Evolutionary conservation across 2,329 filamentous ascomycete genomes (phyloP), one percentile per base, ranked within the genome.

Genomic region (Dactylellina parvicollis): DNA sequence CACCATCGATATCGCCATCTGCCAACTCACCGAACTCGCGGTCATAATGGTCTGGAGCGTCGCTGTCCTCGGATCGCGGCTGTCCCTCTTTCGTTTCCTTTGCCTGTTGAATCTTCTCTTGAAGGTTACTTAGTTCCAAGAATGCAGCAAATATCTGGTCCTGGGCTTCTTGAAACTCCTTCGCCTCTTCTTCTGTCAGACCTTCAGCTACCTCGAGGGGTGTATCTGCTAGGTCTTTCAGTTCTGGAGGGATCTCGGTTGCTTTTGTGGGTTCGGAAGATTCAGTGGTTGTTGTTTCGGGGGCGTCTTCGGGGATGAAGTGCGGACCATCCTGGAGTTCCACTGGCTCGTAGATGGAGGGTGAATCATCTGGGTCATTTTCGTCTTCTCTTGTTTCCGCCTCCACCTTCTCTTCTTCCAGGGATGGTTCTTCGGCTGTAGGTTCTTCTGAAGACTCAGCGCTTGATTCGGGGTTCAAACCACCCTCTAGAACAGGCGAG

Each of bases 121-220:
- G 69, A 10, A 73, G 24, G 14, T 36, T 18, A 18, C 56, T 66
- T 1, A 73, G 40, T 34, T 73, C 69, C 30, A 73, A 34, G 26
- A 73, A 73, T 4, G 69, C 69, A 26, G 69, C 54, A 32, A 74
- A 74, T 55, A 74, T 74, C 3, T 74, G 40, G 36, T 74, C 70
- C 24, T 74, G 70, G 24, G 70, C 61, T 49, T 56, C 34, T 28
- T 74, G 70, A 28, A 74, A 74, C 24, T 74, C 70, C 20, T 66
- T 64, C 7, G 30, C 62, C 26, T 74, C 70, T 38, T 74, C 70
- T 38, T 74, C 64, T 28, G 70, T 69, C 3, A 74, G 24, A 34
- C 70, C 70, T 46, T 74, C 70, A 8, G 52, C 61, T 1, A 69
- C 18, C 18, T 74, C 70, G 9, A 74, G 62, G 9, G 70, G 70